Evolutionary conservation across 1,284 basidiomycete genomes (phyloP).

Genomic region (Fomitopsis pinicola): DNA sequence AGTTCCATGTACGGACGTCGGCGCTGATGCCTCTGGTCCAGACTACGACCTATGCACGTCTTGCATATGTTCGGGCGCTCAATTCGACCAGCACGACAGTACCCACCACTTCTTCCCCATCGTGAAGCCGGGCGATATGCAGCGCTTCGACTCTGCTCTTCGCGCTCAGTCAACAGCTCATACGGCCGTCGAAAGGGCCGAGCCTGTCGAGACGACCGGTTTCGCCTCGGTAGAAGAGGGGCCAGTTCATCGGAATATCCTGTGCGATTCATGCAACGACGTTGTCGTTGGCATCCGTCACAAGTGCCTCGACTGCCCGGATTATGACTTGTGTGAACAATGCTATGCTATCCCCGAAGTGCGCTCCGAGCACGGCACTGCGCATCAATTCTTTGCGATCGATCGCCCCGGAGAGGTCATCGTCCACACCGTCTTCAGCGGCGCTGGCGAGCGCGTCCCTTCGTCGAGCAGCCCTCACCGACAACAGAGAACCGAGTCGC

Average conservation of each 20-base stretch:
- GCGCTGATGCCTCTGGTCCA: background rate
- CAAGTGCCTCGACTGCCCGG: slow-evolving; percentile 73
- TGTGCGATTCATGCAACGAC: slow-evolving; percentile 57
- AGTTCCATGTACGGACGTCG: background rate
- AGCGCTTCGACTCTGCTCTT: slow-evolving; percentile 21
- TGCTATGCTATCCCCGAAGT: slow-evolving; percentile 47
- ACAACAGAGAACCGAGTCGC: background rate
- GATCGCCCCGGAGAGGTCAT: slow-evolving; percentile 57
- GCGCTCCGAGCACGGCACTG: slow-evolving; percentile 12
- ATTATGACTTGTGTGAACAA: slow-evolving; percentile 68
- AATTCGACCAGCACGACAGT: slow-evolving; percentile 7
- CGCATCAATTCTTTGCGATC: slow-evolving; percentile 67
- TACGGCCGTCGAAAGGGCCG: background rate
- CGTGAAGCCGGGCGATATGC: slow-evolving; percentile 5
- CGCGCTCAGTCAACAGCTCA: slow-evolving; percentile 23
- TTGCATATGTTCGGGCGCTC: slow-evolving; percentile 51
- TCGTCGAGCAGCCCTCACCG: background rate
- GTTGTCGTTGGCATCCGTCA: slow-evolving; percentile 60
- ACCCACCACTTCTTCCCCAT: slow-evolving; percentile 11
- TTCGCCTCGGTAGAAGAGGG: background rate
- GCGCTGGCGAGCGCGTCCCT: slow-evolving; percentile 28
- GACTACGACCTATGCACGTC: slow-evolving; percentile 70
- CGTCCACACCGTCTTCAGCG: slow-evolving; percentile 54
- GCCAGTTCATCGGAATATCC: slow-evolving; percentile 37
- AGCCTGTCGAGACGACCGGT: background rate